Base-by-base conservation (phyloP, 2,329 filamentous ascomycete genomes). In the Aspergillus japonicus region DNA sequence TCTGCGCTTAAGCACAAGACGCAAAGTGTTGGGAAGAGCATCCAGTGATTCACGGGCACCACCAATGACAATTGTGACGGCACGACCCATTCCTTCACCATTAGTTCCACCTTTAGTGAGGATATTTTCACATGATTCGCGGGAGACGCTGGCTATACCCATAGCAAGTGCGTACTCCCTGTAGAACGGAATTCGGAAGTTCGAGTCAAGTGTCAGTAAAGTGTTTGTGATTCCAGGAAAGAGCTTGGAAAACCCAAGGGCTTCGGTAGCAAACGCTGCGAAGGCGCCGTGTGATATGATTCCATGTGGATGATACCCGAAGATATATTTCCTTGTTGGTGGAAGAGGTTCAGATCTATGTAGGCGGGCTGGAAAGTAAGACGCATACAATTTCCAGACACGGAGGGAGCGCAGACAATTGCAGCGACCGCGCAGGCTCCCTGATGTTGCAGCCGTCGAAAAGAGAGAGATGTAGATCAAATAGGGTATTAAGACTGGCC, bases 281-380 rank as follows among this genome's bases (percentile, higher is more conserved):
- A 94, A 97, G 0, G 93, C 94, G n/a, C 94, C 95, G 69, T 97
- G 92, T 5, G 90, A 95, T 70, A 99, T 97, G 75, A 99, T 98
- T 24, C 95, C 94, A 72, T 99, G 95, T 0, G 95, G 95, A 70
- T 98, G 95, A 75, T 98, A 98, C 49, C 94, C 94, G 69, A 99
- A 92, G 64, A 99, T 92, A 78, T 98, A 99, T 77, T 96, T 96
- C 63, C 92, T 84, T 1, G 89, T 92, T 0, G 92, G 85, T 23
- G 90, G 85, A 6, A 99, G 85, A 58, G 89, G 83, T 65, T 89
- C 85, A 4, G 91, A 95, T 65, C 95, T 91, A 79, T 98, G 92
- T 44, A 99, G 83, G 58, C 85, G 85, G 51, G 92, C 91, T 4
- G 95, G 95, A 72, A 96, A 99, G 80, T 98, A 99, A 16, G 87